Base-by-base conservation (phyloP, 805 yeast species). In the Brettanomyces bruxellensis region DNA sequence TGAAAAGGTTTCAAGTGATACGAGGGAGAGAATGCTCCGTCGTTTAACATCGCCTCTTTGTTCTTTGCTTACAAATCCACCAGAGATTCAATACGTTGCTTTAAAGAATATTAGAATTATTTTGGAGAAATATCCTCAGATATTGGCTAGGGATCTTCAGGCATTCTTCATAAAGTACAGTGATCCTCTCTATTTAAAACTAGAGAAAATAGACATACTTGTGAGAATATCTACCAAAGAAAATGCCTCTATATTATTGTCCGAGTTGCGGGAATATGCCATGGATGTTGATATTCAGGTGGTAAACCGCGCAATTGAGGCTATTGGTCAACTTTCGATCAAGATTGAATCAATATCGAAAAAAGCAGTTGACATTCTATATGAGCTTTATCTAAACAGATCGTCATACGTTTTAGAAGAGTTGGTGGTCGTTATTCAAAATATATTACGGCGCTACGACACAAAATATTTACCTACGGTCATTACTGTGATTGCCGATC, bases 81-180 rank as follows among this genome's bases (percentile, higher is more conserved):
- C 96, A 1, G 99, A 93, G 64, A 86, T 95, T 42, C 98, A 93
- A 66, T 91, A 84, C 57, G 96, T 91, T 41, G 93, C 96, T 1
- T 71, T 91, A 57, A 84, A 89, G 61, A 93, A 93, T 64, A 89
- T 93, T 50, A 76, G 96, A 62, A 83, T 91, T 55, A 81, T 91
- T 41, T 72, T 91, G 51, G 96, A 90, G 59, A 86, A 86, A 63
- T 88, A 86, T 63, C 98, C 99, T 4, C 74, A 72, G 43, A 71
- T 91, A 23, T 70, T 91, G 49, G 71, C 83, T 14, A 79, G 80
- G 52, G 96, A 91, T 60, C 69, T 89, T 56, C 77, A 95, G 54
- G 93, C 90, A 6, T 93, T 93, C 58, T 91, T 86, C 71, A 81
- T 91, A 60, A 89, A 89, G 64, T 89, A 78, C 69, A 84, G 81